Percentiles rank a stretch among this genome's conserved stretches.
Evolutionary conservation across 169 alveolate species (phyloP).

Genomic region (Eimeria maxima): DNA sequence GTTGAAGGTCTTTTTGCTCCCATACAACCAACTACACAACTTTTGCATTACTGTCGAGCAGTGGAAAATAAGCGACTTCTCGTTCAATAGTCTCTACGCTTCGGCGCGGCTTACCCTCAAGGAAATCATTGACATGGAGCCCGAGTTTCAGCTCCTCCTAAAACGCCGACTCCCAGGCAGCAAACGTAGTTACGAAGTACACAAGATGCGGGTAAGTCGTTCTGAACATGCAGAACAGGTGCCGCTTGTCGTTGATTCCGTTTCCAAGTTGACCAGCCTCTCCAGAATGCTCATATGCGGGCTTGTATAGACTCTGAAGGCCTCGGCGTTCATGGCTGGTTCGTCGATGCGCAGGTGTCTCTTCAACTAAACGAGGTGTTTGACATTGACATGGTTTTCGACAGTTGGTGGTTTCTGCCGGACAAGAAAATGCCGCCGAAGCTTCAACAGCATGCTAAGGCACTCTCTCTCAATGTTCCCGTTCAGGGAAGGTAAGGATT

Average conservation of each 20-base stretch:
- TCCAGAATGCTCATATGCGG: background rate
- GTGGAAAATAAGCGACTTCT: constrained; percentile 85
- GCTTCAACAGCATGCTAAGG: constrained; percentile 49
- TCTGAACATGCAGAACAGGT: background rate
- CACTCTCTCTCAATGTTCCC: constrained; percentile 72
- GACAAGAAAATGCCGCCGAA: constrained; percentile 77
- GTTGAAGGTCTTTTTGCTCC: constrained; percentile 77
- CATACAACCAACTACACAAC: constrained; percentile 85
- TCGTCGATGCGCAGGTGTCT: constrained; percentile 59
- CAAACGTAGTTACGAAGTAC: constrained; percentile 87
- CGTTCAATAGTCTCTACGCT: constrained; percentile 86
- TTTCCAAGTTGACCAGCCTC: background rate
- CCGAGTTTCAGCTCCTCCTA: constrained; percentile 85
- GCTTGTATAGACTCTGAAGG: background rate
- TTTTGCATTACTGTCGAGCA: constrained; percentile 85
- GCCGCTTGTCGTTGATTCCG: background rate
- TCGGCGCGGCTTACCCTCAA: constrained; percentile 85
- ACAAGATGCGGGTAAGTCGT: constrained; percentile 84
- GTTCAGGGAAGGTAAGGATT: constrained; percentile 63
- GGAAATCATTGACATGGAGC: constrained; percentile 85
- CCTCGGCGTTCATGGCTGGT: background rate
- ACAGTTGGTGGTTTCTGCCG: constrained; percentile 87
- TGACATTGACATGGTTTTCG: constrained; percentile 86
- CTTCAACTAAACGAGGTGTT: constrained; percentile 86
- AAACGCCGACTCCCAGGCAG: constrained; percentile 84